Percentiles rank a stretch among this genome's conserved stretches.
These are phyloP conservation scores for Seiridium cupressi DNA, from an alignment of 2,329 filamentous ascomycete species.

Conservation along the genomic window DNA sequence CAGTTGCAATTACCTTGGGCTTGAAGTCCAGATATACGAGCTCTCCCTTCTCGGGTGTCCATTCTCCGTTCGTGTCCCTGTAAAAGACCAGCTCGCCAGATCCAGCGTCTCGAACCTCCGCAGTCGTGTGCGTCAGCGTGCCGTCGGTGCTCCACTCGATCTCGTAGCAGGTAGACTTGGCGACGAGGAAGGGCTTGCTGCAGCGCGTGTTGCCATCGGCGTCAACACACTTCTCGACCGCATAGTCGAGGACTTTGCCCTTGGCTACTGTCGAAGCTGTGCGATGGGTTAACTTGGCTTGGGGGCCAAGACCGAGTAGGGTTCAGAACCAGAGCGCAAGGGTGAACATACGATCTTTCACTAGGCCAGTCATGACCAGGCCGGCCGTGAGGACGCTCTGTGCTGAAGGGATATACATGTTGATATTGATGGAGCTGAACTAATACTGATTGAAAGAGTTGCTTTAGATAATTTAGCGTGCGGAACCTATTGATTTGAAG, in stretches of 20 bases:
- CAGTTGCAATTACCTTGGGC: constrained; percentile 39
- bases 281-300: background rate
- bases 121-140: constrained; percentile 36
- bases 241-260: constrained; percentile 39
- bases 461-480: too few species aligned
- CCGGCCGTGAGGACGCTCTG: constrained; percentile 26
- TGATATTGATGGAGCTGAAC: background rate
- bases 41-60: constrained; percentile 41
- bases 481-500: too few species aligned
- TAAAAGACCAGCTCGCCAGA: constrained; percentile 41
- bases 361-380: constrained; percentile 20
- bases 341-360: constrained; percentile 19
- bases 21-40: constrained; percentile 10
- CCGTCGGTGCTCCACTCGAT: constrained; percentile 39
- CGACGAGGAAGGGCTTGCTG: constrained; percentile 37
- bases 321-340: background rate
- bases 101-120: constrained; percentile 34
- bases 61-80: constrained; percentile 42
- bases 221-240: constrained; percentile 39
- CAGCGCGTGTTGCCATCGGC: constrained; percentile 35
- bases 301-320: too few species aligned
- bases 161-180: constrained; percentile 36
- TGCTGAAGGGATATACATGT: constrained; percentile 26
- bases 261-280: constrained; percentile 24
- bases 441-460: background rate